phyloP scores from a whole-genome alignment of 1,284 basidiomycete species.

The Malassezia arunalokei region DNA sequence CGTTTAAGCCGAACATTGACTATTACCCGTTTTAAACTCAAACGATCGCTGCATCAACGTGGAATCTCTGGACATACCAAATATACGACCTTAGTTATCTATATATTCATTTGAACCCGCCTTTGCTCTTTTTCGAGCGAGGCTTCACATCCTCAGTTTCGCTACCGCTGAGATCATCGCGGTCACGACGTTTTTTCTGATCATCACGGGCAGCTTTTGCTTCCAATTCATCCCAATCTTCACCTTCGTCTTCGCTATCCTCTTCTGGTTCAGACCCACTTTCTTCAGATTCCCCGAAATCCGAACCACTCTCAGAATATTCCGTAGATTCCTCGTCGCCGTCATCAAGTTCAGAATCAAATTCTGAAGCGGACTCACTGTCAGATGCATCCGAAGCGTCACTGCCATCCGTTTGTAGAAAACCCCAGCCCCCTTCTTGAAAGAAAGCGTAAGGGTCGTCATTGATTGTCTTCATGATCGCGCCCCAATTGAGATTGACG shows the following conservation, averaged over 20 bases:
- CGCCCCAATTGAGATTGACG: slow-evolving; percentile 94
- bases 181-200: slow-evolving; percentile 30
- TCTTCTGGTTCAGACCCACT: slow-evolving; percentile 58
- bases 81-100: background rate
- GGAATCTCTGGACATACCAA: too few relatives aligned
- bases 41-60: too few relatives aligned
- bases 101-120: background rate
- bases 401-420: slow-evolving; percentile 52
- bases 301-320: slow-evolving; percentile 35
- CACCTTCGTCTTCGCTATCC: slow-evolving; percentile 52
- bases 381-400: slow-evolving; percentile 18
- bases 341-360: slow-evolving; percentile 43
- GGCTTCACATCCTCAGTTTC: slow-evolving; percentile 19
- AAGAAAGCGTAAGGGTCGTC: slow-evolving; percentile 84
- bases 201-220: slow-evolving; percentile 52
- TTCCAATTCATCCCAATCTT: slow-evolving; percentile 92
- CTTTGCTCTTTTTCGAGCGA: slow-evolving; percentile 11
- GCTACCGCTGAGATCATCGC: slow-evolving; percentile 18
- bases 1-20: too few relatives aligned
- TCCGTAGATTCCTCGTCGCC: slow-evolving; percentile 39
- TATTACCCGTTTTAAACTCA: too few relatives aligned
- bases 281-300: slow-evolving; percentile 43
- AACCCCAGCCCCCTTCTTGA: slow-evolving; percentile 86
- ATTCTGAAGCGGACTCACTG: slow-evolving; percentile 39
- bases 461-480: slow-evolving; percentile 56